Base-by-base conservation (phyloP, 345 rosid genomes). In the Isatis tinctoria region DNA sequence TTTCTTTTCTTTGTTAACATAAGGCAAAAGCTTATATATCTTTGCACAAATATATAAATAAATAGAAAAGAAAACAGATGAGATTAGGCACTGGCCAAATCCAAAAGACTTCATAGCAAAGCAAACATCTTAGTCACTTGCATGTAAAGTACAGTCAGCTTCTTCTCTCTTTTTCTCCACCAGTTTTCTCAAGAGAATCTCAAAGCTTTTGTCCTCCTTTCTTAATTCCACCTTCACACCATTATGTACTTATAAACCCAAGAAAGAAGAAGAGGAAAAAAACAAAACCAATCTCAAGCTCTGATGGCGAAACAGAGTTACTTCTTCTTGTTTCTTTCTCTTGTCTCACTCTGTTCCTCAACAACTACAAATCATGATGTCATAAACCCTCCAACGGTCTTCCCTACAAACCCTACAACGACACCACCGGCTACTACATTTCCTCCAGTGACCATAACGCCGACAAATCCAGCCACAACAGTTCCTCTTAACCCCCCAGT, bases 91-190 rank as follows among this genome's bases (percentile, higher is more conserved):
- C 3, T 62, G 57, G 70, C 79, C 75, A 62, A 76, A 77, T 64
- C 44, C 54, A 77, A 77, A 77, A 77, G 80, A 72, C 92, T 83
- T 85, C 82, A 44, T 76, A 41, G 81, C 88, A 88, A 90, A 87
- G 97, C 41, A 86, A 82, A 82, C 75, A 47, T 60, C 72, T 73
- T 72, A 53, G 81, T 74, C 76, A 72, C 51, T 82, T 69, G 75
- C 75, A 76, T 76, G 75, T 76, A 39, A 59, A 65, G 35, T 59
- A 65, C 80, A 77, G 80, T 77, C 80, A 77, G 76, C 75, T 72
- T 49, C 74, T 60, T 43, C 45, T 3, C 35, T 39, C 60, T 60
- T 57, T 74, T 69, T 60, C 82, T 62, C 36, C 74, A 20, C 48
- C 10, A 39, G 33, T 61, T 65, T 72, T 75, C 20, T 79, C 72